phyloP scores from a whole-genome alignment of 139 green algal species.

The Chlamydomonas asymmetrica region DNA sequence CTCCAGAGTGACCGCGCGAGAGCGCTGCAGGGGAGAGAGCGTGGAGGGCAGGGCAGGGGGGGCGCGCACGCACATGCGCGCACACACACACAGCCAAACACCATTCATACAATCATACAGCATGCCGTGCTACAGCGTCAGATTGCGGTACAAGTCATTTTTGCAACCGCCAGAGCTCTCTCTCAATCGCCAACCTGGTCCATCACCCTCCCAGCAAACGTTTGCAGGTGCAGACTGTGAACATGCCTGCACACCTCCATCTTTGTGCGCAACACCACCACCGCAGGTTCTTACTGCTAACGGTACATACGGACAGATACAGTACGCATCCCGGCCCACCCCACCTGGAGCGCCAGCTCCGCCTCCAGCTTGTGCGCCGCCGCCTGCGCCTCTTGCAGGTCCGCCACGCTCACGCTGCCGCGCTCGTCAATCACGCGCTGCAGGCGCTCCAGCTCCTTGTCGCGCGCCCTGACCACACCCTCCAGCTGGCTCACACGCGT shows the following conservation, averaged over 20 bases:
- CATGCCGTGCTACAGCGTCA: too few species aligned
- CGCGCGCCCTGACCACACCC: slow-evolving; percentile 17
- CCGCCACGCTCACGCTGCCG: slow-evolving; percentile 15
- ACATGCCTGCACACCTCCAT: slow-evolving; percentile 1
- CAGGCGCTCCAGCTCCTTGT: slow-evolving; percentile 33
- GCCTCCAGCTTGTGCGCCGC: slow-evolving; percentile 9
- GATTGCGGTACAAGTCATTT: too few species aligned
- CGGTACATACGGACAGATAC: too few species aligned
- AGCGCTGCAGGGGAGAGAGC: slow-evolving; percentile 4
- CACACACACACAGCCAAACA: too few species aligned
- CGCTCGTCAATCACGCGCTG: slow-evolving; percentile 11
- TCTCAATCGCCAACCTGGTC: too few species aligned
- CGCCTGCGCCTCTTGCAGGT: slow-evolving; percentile 19
- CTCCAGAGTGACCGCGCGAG: slow-evolving; percentile 3
- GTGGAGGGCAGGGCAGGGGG: too few species aligned
- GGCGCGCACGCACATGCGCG: too few species aligned
- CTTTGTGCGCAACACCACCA: slow-evolving; percentile 6
- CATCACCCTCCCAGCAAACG: too few species aligned
- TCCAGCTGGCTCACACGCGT: slow-evolving; percentile 20
- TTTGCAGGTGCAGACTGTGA: not conserved
- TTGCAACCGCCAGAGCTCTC: too few species aligned
- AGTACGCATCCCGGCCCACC: not conserved
- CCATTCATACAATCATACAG: too few species aligned
- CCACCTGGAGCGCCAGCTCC: not conserved
- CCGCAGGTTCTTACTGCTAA: slow-evolving; percentile 12